Base-by-base conservation (phyloP, 164 flowering plant species). In the Warburgia ugandensis region DNA sequence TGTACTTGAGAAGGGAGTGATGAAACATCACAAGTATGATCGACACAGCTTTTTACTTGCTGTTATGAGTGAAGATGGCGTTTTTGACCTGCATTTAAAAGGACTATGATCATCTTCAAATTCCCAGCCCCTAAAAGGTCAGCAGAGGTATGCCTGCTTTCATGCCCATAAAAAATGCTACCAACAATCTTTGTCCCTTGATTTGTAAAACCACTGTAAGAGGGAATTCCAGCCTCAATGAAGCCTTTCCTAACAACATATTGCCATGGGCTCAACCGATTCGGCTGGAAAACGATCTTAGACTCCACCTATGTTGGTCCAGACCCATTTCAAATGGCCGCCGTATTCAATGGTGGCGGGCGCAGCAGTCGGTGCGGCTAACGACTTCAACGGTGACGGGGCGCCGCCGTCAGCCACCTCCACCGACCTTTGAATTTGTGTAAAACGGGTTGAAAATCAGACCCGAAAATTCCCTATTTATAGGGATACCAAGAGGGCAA, bases 271-370 rank as follows among this genome's bases (percentile, higher is more conserved):
- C 54, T 68, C 46, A 71, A 55, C 36, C 38, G 21, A 25, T 31
- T 5, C 10, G 75, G 74, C 12, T 28, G 27, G 22, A 58, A 71
- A 6, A 71, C 74, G 2, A 76, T 21, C 52, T 41, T 66, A 2
- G 68, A 64, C 45, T 77, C 77, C 37, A 74, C 74, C 81, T 74
- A 77, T n/a, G n/a, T n/a, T n/a, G n/a, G n/a, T n/a, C n/a, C n/a
- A n/a, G n/a, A n/a, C n/a, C n/a, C n/a, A n/a, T n/a, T n/a, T n/a
- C n/a, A n/a, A n/a, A n/a, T n/a, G n/a, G n/a, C n/a, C n/a, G n/a
- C n/a, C n/a, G n/a, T n/a, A n/a, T n/a, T n/a, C n/a, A n/a, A n/a
- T n/a, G n/a, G n/a, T n/a, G n/a, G n/a, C n/a, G n/a, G n/a, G n/a
- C n/a, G n/a, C n/a, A n/a, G n/a, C n/a, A n/a, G n/a, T n/a, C n/a